These are phyloP conservation scores for Stagonosporopsis rhizophila DNA, from an alignment of 2,329 filamentous ascomycete species.

Conservation along the genomic window DNA sequence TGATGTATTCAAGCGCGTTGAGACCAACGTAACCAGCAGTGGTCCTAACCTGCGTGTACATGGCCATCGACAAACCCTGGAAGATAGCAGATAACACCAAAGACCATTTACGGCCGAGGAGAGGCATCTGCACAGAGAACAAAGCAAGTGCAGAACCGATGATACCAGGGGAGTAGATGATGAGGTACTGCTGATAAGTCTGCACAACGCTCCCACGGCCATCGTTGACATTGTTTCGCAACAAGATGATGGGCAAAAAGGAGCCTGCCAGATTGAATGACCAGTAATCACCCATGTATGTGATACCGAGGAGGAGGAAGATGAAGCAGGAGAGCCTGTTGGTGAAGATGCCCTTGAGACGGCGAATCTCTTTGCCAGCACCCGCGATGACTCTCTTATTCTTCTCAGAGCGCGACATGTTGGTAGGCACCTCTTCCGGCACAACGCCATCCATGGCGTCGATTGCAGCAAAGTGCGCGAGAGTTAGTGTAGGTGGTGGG, in stretches of 20 bases:
- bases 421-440: conserved; percentile 2
- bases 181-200: conserved; percentile 41
- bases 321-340: conserved; percentile 36
- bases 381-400: conserved; percentile 32
- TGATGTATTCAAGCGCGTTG: conserved; percentile 43
- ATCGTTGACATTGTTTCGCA: conserved; percentile 38
- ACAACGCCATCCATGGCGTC: conserved; percentile 23
- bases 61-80: conserved; percentile 40
- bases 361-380: conserved; percentile 33
- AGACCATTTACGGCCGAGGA: conserved; percentile 40
- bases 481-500: conserved; percentile 30
- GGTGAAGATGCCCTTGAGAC: conserved; percentile 38
- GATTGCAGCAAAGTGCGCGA: conserved; percentile 37
- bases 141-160: conserved; percentile 35
- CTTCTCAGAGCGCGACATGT: conserved; percentile 20
- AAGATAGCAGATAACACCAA: conserved; percentile 38
- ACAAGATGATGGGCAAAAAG: conserved; percentile 38
- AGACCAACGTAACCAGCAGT: conserved; percentile 38
- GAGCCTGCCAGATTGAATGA: conserved; percentile 40
- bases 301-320: conserved; percentile 35
- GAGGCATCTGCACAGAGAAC: conserved; percentile 35
- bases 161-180: conserved; percentile 40
- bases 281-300: conserved; percentile 45
- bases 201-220: conserved; percentile 32
- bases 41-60: conserved; percentile 39